Conservation (phyloP, 306 rosid species). For the Quercus wislizeni region DNA sequence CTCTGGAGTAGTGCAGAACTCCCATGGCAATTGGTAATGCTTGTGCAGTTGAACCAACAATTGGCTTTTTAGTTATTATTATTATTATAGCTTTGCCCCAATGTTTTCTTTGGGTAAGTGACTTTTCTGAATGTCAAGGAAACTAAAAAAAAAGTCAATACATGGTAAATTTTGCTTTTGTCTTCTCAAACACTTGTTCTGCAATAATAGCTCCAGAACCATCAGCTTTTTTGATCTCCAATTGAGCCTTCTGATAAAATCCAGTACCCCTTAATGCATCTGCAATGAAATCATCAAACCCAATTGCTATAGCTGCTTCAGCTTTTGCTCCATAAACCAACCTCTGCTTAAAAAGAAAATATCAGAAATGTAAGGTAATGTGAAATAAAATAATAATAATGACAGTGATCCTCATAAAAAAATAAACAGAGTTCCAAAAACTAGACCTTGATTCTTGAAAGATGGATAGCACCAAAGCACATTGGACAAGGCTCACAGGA, state of each 20-base stretch:
- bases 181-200: conserved; percentile 87
- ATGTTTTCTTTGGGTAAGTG: too few relatives aligned
- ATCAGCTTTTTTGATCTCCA: conserved; percentile 90
- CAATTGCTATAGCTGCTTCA: conserved; percentile 81
- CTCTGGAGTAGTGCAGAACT: too few relatives aligned
- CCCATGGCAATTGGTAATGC: too few relatives aligned
- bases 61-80: neutral
- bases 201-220: conserved; percentile 74
- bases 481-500: conserved; percentile 98
- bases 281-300: conserved; percentile 76
- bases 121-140: neutral
- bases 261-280: conserved; percentile 85
- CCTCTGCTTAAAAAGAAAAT: conserved; percentile 46
- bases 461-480: conserved; percentile 95
- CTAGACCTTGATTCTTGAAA: conserved; percentile 77
- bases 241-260: conserved; percentile 56
- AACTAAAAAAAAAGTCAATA: conserved; percentile 22
- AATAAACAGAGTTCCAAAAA: neutral
- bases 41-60: too few relatives aligned
- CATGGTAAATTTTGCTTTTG: conserved; percentile 59
- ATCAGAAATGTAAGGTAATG: too few relatives aligned
- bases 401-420: neutral
- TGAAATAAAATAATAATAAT: too few relatives aligned
- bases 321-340: conserved; percentile 89
- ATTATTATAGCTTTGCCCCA: neutral